Conservation (phyloP, 2,329 filamentous ascomycete species). For the Trichophyton rubrum region DNA sequence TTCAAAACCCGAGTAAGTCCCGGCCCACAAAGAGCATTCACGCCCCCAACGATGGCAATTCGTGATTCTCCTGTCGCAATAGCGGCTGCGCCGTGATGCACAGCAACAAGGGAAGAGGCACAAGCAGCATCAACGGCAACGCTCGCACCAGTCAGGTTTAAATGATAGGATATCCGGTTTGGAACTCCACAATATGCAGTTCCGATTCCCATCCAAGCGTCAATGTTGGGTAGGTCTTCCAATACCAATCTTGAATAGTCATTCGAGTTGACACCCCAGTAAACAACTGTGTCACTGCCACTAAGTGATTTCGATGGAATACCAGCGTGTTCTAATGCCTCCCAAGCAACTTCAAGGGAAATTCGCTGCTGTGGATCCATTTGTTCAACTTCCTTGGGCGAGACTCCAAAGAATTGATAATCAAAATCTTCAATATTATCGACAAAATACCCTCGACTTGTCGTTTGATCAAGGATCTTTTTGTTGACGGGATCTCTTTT, state of each 20-base stretch:
- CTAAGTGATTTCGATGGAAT: neutral
- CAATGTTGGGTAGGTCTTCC: neutral
- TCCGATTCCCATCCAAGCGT: neutral
- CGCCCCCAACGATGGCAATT: constrained; percentile 11
- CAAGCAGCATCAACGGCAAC: constrained; percentile 39
- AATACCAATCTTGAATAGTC: constrained; percentile 12
- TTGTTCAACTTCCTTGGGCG: constrained; percentile 10
- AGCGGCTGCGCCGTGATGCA: constrained; percentile 15
- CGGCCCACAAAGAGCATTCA: constrained; percentile 10
- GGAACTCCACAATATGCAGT: constrained; percentile 9
- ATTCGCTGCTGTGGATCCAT: constrained; percentile 17
- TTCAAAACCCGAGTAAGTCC: constrained; percentile 4
- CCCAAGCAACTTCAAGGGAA: constrained; percentile 16
- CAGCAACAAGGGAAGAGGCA: constrained; percentile 18
- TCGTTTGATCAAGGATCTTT: neutral
- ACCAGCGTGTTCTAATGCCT: constrained; percentile 12
- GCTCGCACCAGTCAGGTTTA: constrained; percentile 15
- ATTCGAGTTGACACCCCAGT: constrained; percentile 4
- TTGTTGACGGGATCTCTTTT: neutral
- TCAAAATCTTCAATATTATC: constrained; percentile 14
- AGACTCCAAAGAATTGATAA: constrained; percentile 15
- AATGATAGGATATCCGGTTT: constrained; percentile 18
- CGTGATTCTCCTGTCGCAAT: constrained; percentile 15
- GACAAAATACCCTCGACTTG: neutral
- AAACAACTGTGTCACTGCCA: constrained; percentile 6